Evolutionary conservation across 192 early-diverging fungal species (phyloP).

Genomic region (Dissophora globulifera): DNA sequence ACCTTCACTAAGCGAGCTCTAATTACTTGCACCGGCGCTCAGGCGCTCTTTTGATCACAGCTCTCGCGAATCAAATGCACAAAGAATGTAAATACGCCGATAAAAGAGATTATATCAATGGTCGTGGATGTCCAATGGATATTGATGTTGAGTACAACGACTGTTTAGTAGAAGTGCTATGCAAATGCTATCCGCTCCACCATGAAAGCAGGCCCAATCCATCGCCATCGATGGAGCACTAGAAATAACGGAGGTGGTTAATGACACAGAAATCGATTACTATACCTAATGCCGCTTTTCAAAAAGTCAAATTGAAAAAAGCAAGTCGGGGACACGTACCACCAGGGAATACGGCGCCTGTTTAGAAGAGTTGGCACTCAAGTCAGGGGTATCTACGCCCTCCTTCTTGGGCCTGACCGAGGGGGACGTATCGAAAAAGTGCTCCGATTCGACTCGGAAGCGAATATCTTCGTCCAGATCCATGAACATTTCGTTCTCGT

Average conservation of each 20-base stretch:
- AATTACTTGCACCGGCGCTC: too few species aligned
- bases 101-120: too few species aligned
- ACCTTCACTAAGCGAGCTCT: slow-evolving; percentile 37
- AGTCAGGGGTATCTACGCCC: slow-evolving; percentile 53
- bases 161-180: background rate
- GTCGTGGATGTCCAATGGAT: too few species aligned
- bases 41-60: too few species aligned
- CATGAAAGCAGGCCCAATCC: slow-evolving; percentile 78
- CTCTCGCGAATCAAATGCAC: too few species aligned
- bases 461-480: slow-evolving; percentile 82
- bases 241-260: too few species aligned
- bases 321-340: slow-evolving; percentile 25
- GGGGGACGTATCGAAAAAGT: slow-evolving; percentile 82
- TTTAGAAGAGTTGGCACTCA: slow-evolving; percentile 62
- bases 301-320: background rate
- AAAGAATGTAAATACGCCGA: too few species aligned
- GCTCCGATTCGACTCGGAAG: slow-evolving; percentile 77
- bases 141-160: too few species aligned
- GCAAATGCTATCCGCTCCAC: slow-evolving; percentile 63
- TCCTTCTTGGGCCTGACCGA: slow-evolving; percentile 59
- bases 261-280: too few species aligned
- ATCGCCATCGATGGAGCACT: slow-evolving; percentile 75
- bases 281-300: too few species aligned
- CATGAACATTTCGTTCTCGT: slow-evolving; percentile 81
- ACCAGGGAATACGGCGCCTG: slow-evolving; percentile 64